Conservation (phyloP, 2,329 filamentous ascomycete genomes). For the Rhynchosporium agropyri region DNA sequence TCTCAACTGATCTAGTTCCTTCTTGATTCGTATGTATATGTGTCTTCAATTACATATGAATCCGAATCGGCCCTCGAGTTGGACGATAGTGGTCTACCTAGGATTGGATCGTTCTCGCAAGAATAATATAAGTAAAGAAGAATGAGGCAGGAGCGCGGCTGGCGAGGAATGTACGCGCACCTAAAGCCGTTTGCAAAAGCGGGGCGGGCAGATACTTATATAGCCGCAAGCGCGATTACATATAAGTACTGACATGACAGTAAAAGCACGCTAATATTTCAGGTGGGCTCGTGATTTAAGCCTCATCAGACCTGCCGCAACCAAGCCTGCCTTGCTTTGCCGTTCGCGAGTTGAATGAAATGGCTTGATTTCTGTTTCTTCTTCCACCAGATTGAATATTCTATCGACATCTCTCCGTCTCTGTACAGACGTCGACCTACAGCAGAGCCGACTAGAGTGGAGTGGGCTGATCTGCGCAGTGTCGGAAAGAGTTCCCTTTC, state of each 20-base stretch:
- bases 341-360: constrained; percentile 2
- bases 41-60: neutral
- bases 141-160: too few relatives aligned
- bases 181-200: too few relatives aligned
- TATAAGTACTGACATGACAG: too few relatives aligned
- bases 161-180: too few relatives aligned
- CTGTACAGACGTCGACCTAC: constrained; percentile 3
- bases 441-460: constrained; percentile 15
- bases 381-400: neutral
- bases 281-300: too few relatives aligned
- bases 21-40: neutral
- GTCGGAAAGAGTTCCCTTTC: neutral
- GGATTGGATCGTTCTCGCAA: too few relatives aligned
- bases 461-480: constrained; percentile 18
- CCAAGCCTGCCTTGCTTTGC: neutral
- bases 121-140: too few relatives aligned
- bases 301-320: too few relatives aligned
- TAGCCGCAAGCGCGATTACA: too few relatives aligned
- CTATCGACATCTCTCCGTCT: too few relatives aligned
- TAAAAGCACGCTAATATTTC: too few relatives aligned
- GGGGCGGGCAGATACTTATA: too few relatives aligned
- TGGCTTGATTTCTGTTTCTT: neutral
- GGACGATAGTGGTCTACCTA: neutral
- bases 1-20: neutral
- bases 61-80: neutral